Evolutionary conservation across 352 stramenopile genomes (phyloP), one percentile per base, ranked within the genome.

Genomic region (Phytopythium oedochilum): DNA sequence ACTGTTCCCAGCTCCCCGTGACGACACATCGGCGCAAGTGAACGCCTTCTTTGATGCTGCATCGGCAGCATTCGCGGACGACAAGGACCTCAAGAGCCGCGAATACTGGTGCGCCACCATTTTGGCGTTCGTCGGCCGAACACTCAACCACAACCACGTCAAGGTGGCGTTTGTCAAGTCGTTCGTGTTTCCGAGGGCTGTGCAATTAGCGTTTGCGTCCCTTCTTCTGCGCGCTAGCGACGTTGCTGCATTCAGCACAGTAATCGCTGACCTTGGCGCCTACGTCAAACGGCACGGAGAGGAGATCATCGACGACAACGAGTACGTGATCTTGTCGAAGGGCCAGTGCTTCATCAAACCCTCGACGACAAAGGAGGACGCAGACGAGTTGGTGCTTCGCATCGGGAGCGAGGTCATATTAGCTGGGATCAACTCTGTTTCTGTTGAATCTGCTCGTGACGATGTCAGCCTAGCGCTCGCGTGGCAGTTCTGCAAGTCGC

Each of bases 401-500:
- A 51, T 71, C 50, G 76, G 69, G 3, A 49, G 31, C 15, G 63
- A 69, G 14, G 38, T 77, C 0, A 56, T 71, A 11, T 25, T 11
- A 9, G 40, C n/a, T 7, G 34, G 29, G 8, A 35, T 44, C 17
- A 20, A 2, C 6, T 39, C 47, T 31, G 47, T 14, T 32, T 26
- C 17, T 3, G 22, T 28, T 29, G 50, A 56, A 12, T 55, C 20
- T 15, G 32, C 39, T 12, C n/a, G 61, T 0, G 22, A 63, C 17
- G 49, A 31, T 0, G 55, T 73, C 15, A 60, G 51, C 39, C 48
- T 89, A 10, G 69, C 75, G n/a, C n/a, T 80, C 28, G 71, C 65
- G n/a, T 93, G 83, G 83, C 88, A 89, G 56, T 76, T 85, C 31
- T 83, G 70, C 47, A 79, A 83, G 26, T 73, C 75, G 3, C 62